A percentile compares a stretch with the other conserved stretches of the same genome.
Evolutionary conservation across 129 eudicot species (phyloP).

Genomic region (Heracleum sosnowskyi): DNA sequence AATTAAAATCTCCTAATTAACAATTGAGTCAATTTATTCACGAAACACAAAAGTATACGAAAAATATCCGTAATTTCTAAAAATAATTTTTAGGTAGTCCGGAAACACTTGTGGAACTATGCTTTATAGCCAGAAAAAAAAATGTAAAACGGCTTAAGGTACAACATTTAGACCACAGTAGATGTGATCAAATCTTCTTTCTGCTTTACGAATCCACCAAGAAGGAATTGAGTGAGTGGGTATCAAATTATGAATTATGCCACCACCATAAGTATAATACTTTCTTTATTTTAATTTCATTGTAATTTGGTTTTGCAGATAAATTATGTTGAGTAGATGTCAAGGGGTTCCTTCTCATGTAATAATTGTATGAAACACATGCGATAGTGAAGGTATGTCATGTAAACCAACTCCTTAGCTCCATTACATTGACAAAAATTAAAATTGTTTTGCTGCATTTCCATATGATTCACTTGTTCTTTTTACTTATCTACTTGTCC

Average conservation of each 20-base stretch:
- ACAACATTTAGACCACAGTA: no score
- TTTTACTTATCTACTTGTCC: background rate
- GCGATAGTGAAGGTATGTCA: background rate
- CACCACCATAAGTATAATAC: background rate
- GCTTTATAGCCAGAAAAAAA: no score
- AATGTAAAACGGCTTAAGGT: no score
- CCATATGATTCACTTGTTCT: background rate
- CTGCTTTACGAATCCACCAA: background rate
- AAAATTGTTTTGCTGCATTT: background rate
- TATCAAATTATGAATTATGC: background rate
- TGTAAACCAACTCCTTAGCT: background rate
- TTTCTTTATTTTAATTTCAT: background rate
- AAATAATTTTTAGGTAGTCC: no score
- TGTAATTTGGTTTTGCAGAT: background rate
- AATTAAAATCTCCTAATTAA: no score
- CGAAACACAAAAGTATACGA: no score
- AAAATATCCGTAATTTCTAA: no score
- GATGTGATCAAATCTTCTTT: background rate
- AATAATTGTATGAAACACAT: background rate
- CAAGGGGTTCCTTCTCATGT: no score
- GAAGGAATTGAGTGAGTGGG: background rate
- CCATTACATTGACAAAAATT: background rate
- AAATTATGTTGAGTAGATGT: background rate
- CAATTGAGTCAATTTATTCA: no score
- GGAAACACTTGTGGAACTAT: no score